A percentile compares a stretch with the other conserved stretches of the same genome.
These are phyloP conservation scores for Mycena maculata DNA, from an alignment of 768 basidiomycete genomes.

Conservation along the genomic window DNA sequence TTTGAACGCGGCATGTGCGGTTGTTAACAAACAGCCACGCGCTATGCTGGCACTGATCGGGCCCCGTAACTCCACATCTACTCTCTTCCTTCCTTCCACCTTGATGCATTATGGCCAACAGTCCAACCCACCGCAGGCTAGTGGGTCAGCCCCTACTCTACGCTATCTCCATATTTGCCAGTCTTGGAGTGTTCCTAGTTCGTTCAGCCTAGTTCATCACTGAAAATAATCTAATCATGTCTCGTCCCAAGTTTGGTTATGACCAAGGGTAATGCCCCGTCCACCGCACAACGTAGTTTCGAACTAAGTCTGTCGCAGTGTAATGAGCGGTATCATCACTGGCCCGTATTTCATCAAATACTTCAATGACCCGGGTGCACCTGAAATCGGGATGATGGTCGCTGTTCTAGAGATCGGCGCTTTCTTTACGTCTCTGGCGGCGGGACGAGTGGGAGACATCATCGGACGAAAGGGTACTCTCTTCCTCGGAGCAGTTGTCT, in stretches of 20 bases:
- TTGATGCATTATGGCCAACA: conserved; percentile 67
- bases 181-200: conserved; percentile 88
- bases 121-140: conserved; percentile 52
- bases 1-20: conserved; percentile 70
- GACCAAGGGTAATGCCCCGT: conserved; percentile 75
- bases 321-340: conserved; percentile 94
- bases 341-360: conserved; percentile 84
- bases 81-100: conserved; percentile 30
- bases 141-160: conserved; percentile 85
- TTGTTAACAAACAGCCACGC: conserved; percentile 32
- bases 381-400: conserved; percentile 93
- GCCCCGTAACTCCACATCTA: conserved; percentile 17
- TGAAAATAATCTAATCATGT: conserved; percentile 20
- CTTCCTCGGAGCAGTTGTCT: conserved; percentile 84
- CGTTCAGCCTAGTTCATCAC: conserved; percentile 43
- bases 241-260: conserved; percentile 81
- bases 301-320: conserved; percentile 57
- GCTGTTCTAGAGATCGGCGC: conserved; percentile 95
- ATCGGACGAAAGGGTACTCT: conserved; percentile 89
- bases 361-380: conserved; percentile 80
- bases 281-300: conserved; percentile 31
- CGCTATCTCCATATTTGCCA: conserved; percentile 82
- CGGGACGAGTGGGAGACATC: conserved; percentile 88
- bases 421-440: conserved; percentile 89
- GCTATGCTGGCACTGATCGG: neutral